Evolutionary conservation across 2,329 filamentous ascomycete species (phyloP), one percentile per base, ranked within the genome.

Genomic region (Magnaporthiopsis incrustans): DNA sequence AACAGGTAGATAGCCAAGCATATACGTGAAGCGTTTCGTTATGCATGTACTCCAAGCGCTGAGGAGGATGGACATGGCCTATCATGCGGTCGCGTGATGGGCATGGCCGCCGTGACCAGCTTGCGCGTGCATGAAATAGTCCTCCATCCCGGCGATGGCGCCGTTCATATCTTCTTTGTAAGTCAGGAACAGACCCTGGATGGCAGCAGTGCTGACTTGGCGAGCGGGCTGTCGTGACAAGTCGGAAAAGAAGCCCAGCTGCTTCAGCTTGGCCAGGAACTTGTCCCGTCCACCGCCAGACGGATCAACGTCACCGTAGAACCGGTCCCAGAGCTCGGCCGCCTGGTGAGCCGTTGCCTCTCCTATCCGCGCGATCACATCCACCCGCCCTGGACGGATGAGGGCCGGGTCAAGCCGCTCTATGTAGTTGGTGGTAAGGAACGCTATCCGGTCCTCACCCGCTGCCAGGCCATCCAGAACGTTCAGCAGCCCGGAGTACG

Each of bases 141-240:
- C 62, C 25, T 63, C 62, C 62, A 63, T 59, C 18, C 50, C 92
- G 22, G 80, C 78, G 68, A 98, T 93, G 18, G 94, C 94, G 2
- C 94, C 92, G 68, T 92, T 83, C 81, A 93, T 90, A 70, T 96
- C 85, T 67, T 89, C 90, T 78, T 99, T 99, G 77, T 98, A 96
- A 75, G 96, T 96, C 74, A 98, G 76, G 75, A 99, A 99, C 59
- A 99, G 77, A 0, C 95, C 95, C 76, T 99, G 95, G 35, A 99
- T 86, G 27, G 92, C 92, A 33, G 95, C 95, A 5, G 94, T 93
- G 73, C 93, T 98, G 22, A 92, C 90, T 65, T 78, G 79, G 60
- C 80, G 79, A 10, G 26, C 22, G 56, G 33, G 15, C n/a, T 35
- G 22, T 57, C 78, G 75, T 5, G 77, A 80, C 3, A 30, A 32